phyloP scores from a whole-genome alignment of 2,329 filamentous ascomycete species.

The Nemania abortiva region DNA sequence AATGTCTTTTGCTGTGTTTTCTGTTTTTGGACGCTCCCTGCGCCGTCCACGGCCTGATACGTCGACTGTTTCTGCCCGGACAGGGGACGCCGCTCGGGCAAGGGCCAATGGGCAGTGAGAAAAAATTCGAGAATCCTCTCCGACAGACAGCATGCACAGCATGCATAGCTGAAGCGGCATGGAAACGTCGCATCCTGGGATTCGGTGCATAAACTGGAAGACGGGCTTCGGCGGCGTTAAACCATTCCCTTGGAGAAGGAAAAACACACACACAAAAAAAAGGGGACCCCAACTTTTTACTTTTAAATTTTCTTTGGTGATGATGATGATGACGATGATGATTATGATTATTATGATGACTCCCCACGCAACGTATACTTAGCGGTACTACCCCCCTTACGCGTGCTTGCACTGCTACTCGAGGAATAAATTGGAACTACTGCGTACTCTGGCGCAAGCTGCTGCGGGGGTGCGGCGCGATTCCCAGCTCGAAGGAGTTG shows the following conservation, averaged over 20 bases:
- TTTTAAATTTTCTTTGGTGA: no score
- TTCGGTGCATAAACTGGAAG: conserved; percentile 31
- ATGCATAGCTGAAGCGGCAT: conserved; percentile 16
- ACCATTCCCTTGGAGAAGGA: background rate
- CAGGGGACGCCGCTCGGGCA: background rate
- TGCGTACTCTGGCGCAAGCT: conserved; percentile 8
- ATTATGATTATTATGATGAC: no score
- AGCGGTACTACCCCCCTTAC: background rate
- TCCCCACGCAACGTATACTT: no score
- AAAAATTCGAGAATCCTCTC: background rate
- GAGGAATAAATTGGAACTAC: conserved; percentile 4
- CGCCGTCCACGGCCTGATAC: conserved; percentile 31
- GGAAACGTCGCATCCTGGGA: conserved; percentile 36
- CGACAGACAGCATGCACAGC: no score
- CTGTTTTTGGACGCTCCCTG: conserved; percentile 34
- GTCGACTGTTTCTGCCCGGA: conserved; percentile 32
- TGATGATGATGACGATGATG: no score
- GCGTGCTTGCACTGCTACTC: background rate
- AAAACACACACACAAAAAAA: background rate
- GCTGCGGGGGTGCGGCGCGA: conserved; percentile 24
- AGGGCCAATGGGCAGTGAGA: conserved; percentile 30
- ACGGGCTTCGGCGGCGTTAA: background rate
- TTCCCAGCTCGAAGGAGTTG: conserved; percentile 8
- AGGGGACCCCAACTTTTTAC: background rate
- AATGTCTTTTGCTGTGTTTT: conserved; percentile 23